Percentiles rank a stretch among this genome's conserved stretches.
Evolutionary conservation across 2,329 filamentous ascomycete species (phyloP).

Genomic region (Penicillium thymicola): DNA sequence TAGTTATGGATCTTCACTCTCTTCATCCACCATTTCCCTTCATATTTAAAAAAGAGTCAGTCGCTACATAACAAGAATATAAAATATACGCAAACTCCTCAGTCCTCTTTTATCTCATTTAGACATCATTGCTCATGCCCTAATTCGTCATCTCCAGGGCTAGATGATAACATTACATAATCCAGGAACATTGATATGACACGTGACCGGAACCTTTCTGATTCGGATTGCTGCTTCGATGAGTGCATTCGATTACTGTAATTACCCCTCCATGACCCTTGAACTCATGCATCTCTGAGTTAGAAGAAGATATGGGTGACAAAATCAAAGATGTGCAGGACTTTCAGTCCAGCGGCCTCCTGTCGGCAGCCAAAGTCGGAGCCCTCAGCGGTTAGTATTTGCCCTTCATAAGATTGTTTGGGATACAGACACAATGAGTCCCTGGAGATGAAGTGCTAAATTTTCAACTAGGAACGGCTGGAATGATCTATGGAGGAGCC

Average conservation of each 20-base stretch:
- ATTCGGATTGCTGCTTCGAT: constrained; percentile 1
- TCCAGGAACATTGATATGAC: not conserved
- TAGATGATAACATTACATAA: constrained; percentile 11
- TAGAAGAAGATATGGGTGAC: constrained; percentile 29
- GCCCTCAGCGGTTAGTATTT: constrained; percentile 53
- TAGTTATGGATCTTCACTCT: not conserved
- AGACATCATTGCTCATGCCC: not conserved
- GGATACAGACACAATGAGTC: not conserved
- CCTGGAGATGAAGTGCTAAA: not conserved
- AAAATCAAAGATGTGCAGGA: constrained; percentile 14
- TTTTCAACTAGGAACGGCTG: constrained; percentile 41
- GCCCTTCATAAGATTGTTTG: constrained; percentile 5
- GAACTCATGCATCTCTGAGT: constrained; percentile 6
- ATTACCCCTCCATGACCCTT: constrained; percentile 1
- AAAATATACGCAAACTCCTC: not conserved
- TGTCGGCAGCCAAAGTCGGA: constrained; percentile 56
- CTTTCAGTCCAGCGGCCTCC: constrained; percentile 20
- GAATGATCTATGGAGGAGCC: constrained; percentile 63
- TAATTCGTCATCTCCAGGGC: not conserved
- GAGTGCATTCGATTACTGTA: not conserved
- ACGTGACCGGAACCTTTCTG: constrained; percentile 10
- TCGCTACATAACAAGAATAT: not conserved
- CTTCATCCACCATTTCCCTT: not conserved
- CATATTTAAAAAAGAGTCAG: not conserved
- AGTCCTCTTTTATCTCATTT: too few relatives aligned